phyloP scores from a whole-genome alignment of 495 filamentous ascomycete genomes.

The Hypoxylon trugodes region DNA sequence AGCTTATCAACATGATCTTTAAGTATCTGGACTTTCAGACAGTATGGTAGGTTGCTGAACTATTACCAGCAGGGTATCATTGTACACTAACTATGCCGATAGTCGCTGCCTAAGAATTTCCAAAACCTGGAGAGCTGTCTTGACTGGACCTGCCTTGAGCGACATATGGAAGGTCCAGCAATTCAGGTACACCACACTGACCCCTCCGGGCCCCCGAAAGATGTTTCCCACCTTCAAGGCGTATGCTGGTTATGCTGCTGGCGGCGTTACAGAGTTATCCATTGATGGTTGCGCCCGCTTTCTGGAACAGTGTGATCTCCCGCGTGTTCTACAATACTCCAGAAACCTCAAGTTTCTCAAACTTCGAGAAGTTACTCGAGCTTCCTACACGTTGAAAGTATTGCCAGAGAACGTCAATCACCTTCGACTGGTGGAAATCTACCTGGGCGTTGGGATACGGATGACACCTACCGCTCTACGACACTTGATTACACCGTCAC shows the following conservation, averaged over 20 bases:
- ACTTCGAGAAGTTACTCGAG: constrained; percentile 1
- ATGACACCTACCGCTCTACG: not conserved
- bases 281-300: constrained; percentile 12
- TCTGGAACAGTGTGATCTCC: not conserved
- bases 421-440: constrained; percentile 22
- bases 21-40: constrained; percentile 56
- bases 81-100: not conserved
- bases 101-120: constrained; percentile 41
- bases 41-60: constrained; percentile 54
- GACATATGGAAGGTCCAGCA: constrained; percentile 32
- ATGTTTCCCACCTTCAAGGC: not conserved
- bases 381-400: not conserved
- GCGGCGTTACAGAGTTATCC: constrained; percentile 23
- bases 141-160: constrained; percentile 18
- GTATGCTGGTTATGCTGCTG: constrained; percentile 25
- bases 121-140: constrained; percentile 27
- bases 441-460: constrained; percentile 13
- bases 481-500: constrained; percentile 22
- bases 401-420: not conserved
- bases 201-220: not conserved
- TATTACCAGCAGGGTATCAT: not conserved
- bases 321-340: not conserved
- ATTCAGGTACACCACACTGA: constrained; percentile 2
- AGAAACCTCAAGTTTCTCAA: constrained; percentile 27
- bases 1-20: constrained; percentile 58